Percentiles rank a stretch among this genome's conserved stretches.
Evolutionary conservation across 2,329 filamentous ascomycete species (phyloP).

Genomic region (Aureobasidium mangrovei): DNA sequence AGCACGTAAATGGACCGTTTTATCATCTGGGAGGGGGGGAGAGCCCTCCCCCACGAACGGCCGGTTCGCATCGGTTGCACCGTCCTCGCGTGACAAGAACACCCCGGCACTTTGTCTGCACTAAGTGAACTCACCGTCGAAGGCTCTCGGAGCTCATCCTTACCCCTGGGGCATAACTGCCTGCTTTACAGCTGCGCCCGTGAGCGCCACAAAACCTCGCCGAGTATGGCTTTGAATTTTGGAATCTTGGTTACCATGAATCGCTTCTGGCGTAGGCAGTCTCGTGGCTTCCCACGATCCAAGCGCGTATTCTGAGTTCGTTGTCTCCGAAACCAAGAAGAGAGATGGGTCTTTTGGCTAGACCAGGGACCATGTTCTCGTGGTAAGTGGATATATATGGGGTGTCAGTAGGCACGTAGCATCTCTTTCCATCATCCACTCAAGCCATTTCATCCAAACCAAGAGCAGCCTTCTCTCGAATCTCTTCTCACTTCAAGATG

Average conservation of each 20-base stretch:
- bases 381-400: conserved; percentile 1
- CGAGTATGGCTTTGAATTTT: background rate
- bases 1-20: background rate
- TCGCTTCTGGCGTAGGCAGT: background rate
- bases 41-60: background rate
- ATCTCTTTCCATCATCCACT: conserved; percentile 2
- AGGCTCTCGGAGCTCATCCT: conserved; percentile 1
- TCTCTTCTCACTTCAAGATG: background rate
- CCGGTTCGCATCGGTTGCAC: conserved; percentile 2
- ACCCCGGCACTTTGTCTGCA: conserved; percentile 6
- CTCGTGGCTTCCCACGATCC: conserved; percentile 6
- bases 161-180: conserved; percentile 2
- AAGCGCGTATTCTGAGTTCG: conserved; percentile 1
- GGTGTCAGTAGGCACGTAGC: background rate
- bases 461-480: conserved; percentile 4
- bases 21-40: background rate
- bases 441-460: background rate
- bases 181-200: background rate
- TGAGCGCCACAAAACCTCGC: conserved; percentile 5
- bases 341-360: background rate
- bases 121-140: conserved; percentile 6
- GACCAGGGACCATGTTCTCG: background rate
- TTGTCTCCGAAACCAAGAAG: conserved; percentile 2
- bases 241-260: conserved; percentile 3
- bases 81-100: conserved; percentile 8